Evolutionary conservation across 176 grass and related monocot genomes (phyloP), one percentile per base, ranked within the genome.

Genomic region (Poa annua): DNA sequence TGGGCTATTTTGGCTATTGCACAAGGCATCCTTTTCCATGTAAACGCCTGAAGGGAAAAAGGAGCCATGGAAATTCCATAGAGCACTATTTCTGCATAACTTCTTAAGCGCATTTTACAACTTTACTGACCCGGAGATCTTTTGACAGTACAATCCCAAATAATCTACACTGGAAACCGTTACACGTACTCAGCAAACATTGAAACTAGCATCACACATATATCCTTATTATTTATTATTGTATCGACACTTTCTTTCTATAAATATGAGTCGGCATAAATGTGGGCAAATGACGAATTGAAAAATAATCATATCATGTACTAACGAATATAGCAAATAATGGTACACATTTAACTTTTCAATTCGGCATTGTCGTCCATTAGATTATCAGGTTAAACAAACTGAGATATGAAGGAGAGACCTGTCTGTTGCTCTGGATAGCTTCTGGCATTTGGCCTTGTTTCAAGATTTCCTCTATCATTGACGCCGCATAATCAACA

Each of bases 401-500:
- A 57, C n/a, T 57, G 50, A 75, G 47, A 86, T 26, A 86, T 64
- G 15, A 79, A 52, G 36, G 54, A 24, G 20, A 86, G 34, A 94
- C 92, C 89, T 88, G 85, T 48, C 85, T 83, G 75, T 76, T 83
- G 60, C 20, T 75, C 21, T 57, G 81, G 33, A 76, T 41, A 32
- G 36, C 21, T 80, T 84, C 87, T 35, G 87, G 44, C 54, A 38
- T 88, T 44, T 74, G 75, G 25, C 85, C 87, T 90, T 93, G 92
- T 80, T 92, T 93, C 79, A 98, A 81, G 35, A 98, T 92, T 79
- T 98, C 96, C 75, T 98, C 92, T 16, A 98, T 82, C 86, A 93
- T 92, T 49, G 89, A 91, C 75, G 96, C 87, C 5, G 92, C 96
- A 72, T 48, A 80, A 87, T 98, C 96, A 90, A 98, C 92, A 75